Evolutionary conservation across 140 eudicot species (phyloP), one percentile per base, ranked within the genome.

Genomic region (Senecio squalidus): DNA sequence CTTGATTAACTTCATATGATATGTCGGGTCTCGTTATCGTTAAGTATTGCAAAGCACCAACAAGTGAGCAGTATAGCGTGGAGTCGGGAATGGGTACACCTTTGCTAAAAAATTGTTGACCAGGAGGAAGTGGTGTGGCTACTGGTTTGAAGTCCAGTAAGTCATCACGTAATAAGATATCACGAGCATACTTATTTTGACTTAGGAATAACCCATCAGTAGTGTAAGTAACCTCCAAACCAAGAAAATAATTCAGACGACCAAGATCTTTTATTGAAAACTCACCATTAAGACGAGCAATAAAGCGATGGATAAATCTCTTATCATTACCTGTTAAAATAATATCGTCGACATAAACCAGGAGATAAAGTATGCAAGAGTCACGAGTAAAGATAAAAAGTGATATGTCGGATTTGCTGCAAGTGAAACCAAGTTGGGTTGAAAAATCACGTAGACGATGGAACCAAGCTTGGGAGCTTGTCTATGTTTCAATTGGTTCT

Each of bases 11-110:
- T 0, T 1, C 39, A 33, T 33, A 33, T 4, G 39, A 33, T 33
- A 33, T 7, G n/a, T 60, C 66, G 9, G 54, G 66, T 2, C 53
- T 4, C 4, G 55, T 39, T 5, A 60, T 34, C n/a, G 38, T 20
- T 2, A 40, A 22, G 36, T 41, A 41, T 60, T 60, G 66, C 22
- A 60, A 49, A 23, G 53, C 53, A 9, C 66, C 66, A 1, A 60
- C 54, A 7, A 60, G 21, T 2, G 15, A 6, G 6, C 21, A 10
- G 15, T 60, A 60, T 14, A 30, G 3, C 5, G 38, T 20, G 24
- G 53, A 22, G 46, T 23, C 53, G 5, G 21, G 3, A 1, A 60
- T 3, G 2, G 23, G 38, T 15, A n/a, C 14, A 41, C 48, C 22
- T 13, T 11, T 9, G 21, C 20, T 41, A 8, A 5, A 3, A 15